Base-by-base conservation (phyloP, 768 basidiomycete species). In the Inosperma sp. region DNA sequence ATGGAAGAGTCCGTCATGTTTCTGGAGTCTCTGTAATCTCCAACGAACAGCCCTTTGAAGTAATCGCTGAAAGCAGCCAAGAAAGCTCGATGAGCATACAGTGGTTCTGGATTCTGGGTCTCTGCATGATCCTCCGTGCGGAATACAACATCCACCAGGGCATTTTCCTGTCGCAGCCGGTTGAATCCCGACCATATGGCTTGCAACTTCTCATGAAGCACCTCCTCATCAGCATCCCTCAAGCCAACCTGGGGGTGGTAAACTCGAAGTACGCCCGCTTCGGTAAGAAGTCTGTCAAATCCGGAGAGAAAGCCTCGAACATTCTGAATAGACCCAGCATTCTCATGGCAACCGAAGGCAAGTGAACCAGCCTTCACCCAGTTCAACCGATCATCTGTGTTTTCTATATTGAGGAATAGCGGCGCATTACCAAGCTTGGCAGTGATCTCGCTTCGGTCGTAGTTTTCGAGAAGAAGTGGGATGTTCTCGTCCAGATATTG, bases 371-470 rank as follows among this genome's bases (percentile, higher is more conserved):
- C 72, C 6, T 60, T 58, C 26, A 67, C 63, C 73, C 74, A 79
- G 14, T 48, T 49, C 76, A 76, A 76, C 0, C 48, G 48, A 16
- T 69, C 71, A 1, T 16, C 37, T 6, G 55, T 51, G 1, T 76
- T 64, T 29, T 72, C 62, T 31, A 79, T 70, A 39, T 80, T 80
- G 49, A 80, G 67, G 61, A 78, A 79, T 2, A 78, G 53, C 1
- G 51, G 53, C 17, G 64, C 55, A 12, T 61, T 36, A 30, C 61
- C 56, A 9, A 56, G 49, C 29, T 58, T 56, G 5, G 54, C 27
- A 21, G 63, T 45, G 4, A 69, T 51, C 9, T 55, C 37, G 9
- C 64, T 55, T 3, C 54, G 54, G 22, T 63, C 26, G 7, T 19
- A 13, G 7, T 30, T 26, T 12, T 50, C 14, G 16, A 30, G 16